phyloP scores from a whole-genome alignment of 2,329 filamentous ascomycete genomes.

The Pyricularia pennisetigena region DNA sequence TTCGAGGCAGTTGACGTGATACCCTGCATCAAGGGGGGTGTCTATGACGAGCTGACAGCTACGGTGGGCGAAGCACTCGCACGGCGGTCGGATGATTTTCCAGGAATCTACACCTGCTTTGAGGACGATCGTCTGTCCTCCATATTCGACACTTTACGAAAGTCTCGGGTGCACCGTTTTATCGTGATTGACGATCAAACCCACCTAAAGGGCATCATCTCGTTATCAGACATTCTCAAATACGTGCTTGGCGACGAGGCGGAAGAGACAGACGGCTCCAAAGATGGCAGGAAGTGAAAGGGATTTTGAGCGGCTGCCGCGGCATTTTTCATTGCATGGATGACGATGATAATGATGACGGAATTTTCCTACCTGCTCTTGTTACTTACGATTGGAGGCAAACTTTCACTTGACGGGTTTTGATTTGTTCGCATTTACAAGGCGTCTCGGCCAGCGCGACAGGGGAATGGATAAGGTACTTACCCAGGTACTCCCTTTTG shows the following conservation, averaged over 20 bases:
- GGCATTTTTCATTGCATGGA: neutral
- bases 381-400: neutral
- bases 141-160: constrained; percentile 93
- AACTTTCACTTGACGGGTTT: neutral
- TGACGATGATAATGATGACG: neutral
- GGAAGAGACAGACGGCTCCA: constrained; percentile 18
- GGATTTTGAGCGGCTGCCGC: neutral
- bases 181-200: constrained; percentile 88
- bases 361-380: neutral
- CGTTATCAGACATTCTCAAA: constrained; percentile 90
- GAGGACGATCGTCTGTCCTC: constrained; percentile 86
- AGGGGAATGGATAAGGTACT: neutral
- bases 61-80: constrained; percentile 83
- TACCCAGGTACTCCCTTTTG: neutral
- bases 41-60: constrained; percentile 81
- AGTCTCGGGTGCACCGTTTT: constrained; percentile 85
- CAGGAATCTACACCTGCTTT: constrained; percentile 93
- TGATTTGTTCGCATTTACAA: constrained; percentile 6
- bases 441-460: constrained; percentile 3
- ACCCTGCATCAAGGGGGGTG: constrained; percentile 84
- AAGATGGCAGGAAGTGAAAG: neutral
- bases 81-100: constrained; percentile 81
- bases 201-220: constrained; percentile 79
- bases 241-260: constrained; percentile 77
- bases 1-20: constrained; percentile 98